Base-by-base conservation (phyloP, 805 yeast species). In the Metschnikowia sp. region DNA sequence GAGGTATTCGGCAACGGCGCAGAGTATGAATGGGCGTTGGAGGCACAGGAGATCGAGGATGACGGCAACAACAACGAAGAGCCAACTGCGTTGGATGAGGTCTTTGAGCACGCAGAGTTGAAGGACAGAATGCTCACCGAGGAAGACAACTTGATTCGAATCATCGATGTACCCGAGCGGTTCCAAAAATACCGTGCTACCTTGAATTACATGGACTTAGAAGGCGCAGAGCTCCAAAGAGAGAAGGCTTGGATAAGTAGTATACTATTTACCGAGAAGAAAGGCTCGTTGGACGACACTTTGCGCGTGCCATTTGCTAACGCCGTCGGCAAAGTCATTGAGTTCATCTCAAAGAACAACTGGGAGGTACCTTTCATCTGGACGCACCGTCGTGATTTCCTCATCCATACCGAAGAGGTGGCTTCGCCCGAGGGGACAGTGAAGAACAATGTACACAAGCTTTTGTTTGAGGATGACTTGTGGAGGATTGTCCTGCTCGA, bases 1-100 rank as follows among this genome's bases (percentile, higher is more conserved):
- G 99, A 94, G 64, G 88, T 94, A 11, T 94, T 94, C 63, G 99
- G 99, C 55, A 95, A 90, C 65, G 99, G 99, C 43, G 90, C 84
- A 54, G 97, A 92, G 61, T 94, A 94, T 66, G 97, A 88, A 48
- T 94, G 99, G 98, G 99, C 99, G 10, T 74, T 94, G 46, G 97
- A 89, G 60, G 94, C 88, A 29, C 97, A 91, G 68, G 82, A 79
- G 51, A 76, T 74, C 47, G 84, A 79, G 55, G 84, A 78, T 42
- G 80, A 70, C 28, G 81, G 80, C 32, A 65, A 70, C 48, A 72
- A 68, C 33, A 83, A 80, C n/a, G 77, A 74, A 40, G 82, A 73
- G 39, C 75, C 82, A 29, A 74, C 78, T 3, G 82, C 86, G 10
- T 75, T 94, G 54, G 84, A 86, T 55, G 96, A 94, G 60, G 96